A percentile compares a stretch with the other conserved stretches of the same genome.
Evolutionary conservation across 2,329 filamentous ascomycete species (phyloP).

Genomic region (Scedosporium aurantiacum): DNA sequence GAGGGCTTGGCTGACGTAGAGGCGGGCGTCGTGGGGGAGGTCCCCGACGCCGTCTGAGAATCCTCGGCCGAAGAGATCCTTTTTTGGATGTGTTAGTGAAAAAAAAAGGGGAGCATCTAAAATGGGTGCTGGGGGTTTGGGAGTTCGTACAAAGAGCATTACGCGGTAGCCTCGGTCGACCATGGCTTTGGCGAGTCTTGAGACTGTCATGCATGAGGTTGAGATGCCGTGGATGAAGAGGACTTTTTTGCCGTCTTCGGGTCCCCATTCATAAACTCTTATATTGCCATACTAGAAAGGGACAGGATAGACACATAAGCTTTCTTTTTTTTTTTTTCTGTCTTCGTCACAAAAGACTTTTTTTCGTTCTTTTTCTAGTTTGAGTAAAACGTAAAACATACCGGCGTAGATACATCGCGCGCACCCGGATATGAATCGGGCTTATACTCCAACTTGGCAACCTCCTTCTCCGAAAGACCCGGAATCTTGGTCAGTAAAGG

Average conservation of each 20-base stretch:
- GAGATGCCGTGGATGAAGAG: conserved; percentile 76
- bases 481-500: conserved; percentile 32
- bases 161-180: conserved; percentile 63
- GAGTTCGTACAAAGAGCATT: conserved; percentile 56
- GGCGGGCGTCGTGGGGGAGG: conserved; percentile 58
- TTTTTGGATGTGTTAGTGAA: conserved; percentile 16
- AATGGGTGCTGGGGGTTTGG: background rate
- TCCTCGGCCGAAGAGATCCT: conserved; percentile 60
- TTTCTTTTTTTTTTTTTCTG: background rate
- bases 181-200: conserved; percentile 54
- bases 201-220: conserved; percentile 66
- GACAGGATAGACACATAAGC: background rate
- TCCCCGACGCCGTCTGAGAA: conserved; percentile 54
- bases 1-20: conserved; percentile 64
- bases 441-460: conserved; percentile 41
- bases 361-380: no score
- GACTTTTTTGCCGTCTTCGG: conserved; percentile 60
- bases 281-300: conserved; percentile 54
- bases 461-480: conserved; percentile 22
- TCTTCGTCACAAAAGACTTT: no score
- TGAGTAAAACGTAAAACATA: conserved; percentile 18
- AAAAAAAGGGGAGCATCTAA: background rate
- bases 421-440: conserved; percentile 60
- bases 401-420: conserved; percentile 60
- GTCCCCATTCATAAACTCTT: conserved; percentile 74